Evolutionary conservation across 2,329 filamentous ascomycete species (phyloP).

Genomic region (Spiromastix sp.): DNA sequence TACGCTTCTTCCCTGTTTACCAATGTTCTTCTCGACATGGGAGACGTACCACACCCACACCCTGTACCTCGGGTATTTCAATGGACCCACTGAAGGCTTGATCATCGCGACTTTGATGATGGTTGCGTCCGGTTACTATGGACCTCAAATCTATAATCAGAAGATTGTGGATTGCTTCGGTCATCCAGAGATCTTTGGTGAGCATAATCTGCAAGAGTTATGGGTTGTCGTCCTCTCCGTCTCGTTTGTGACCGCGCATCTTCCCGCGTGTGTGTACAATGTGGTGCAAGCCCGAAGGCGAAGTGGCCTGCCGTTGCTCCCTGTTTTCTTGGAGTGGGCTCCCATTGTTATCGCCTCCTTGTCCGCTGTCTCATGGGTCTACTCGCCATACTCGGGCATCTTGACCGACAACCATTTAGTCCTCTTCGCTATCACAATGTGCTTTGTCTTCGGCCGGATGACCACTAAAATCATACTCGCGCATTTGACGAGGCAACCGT

Average conservation of each 20-base stretch:
- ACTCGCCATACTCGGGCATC: slow-evolving; percentile 75
- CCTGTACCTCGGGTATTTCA: slow-evolving; percentile 89
- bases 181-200: slow-evolving; percentile 52
- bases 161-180: slow-evolving; percentile 63
- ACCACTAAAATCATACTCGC: slow-evolving; percentile 98
- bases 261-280: slow-evolving; percentile 83
- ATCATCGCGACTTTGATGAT: slow-evolving; percentile 81
- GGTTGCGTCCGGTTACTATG: slow-evolving; percentile 76
- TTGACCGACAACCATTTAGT: slow-evolving; percentile 77
- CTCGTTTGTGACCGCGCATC: slow-evolving; percentile 60
- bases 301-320: slow-evolving; percentile 62
- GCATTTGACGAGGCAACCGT: slow-evolving; percentile 84
- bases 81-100: slow-evolving; percentile 91
- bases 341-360: slow-evolving; percentile 75
- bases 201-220: slow-evolving; percentile 70
- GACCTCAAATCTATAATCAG: slow-evolving; percentile 75
- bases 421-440: slow-evolving; percentile 84
- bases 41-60: slow-evolving; percentile 99
- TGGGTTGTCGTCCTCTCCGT: slow-evolving; percentile 66
- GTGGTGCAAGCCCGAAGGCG: slow-evolving; percentile 66
- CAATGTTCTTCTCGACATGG: slow-evolving; percentile 99
- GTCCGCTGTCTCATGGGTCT: slow-evolving; percentile 72
- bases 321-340: slow-evolving; percentile 87
- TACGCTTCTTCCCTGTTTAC: slow-evolving; percentile 77
- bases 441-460: slow-evolving; percentile 96